These are phyloP conservation scores for Solanum hybrid DNA, from an alignment of 305 asterid species.

Conservation along the genomic window DNA sequence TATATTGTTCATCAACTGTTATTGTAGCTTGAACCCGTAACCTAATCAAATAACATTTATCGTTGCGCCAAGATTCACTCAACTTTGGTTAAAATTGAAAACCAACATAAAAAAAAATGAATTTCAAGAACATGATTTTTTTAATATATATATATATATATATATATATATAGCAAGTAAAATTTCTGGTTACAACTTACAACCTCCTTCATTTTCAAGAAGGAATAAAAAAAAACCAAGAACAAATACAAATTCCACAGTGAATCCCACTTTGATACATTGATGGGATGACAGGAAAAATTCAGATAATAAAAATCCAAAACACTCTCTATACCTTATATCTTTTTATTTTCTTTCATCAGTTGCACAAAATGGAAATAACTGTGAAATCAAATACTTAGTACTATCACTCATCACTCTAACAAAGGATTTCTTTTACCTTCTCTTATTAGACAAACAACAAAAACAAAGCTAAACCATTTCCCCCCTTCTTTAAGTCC, in stretches of 20 bases:
- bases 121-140: background rate
- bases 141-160: too few relatives aligned
- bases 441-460: slow-evolving; percentile 21
- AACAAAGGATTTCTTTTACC: background rate
- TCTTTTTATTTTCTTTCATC: background rate
- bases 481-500: background rate
- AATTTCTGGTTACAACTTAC: background rate
- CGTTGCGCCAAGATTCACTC: background rate
- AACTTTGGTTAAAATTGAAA: background rate
- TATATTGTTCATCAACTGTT: background rate
- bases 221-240: background rate
- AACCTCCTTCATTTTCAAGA: background rate
- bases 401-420: background rate
- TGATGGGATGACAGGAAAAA: background rate
- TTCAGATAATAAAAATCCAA: background rate
- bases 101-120: background rate
- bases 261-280: background rate
- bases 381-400: background rate
- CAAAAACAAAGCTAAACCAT: background rate
- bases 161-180: background rate
- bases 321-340: background rate
- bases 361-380: background rate
- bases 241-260: background rate
- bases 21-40: background rate
- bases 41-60: too few relatives aligned